phyloP scores from a whole-genome alignment of 177 flowering plant genomes.

The Vitis hybrid region DNA sequence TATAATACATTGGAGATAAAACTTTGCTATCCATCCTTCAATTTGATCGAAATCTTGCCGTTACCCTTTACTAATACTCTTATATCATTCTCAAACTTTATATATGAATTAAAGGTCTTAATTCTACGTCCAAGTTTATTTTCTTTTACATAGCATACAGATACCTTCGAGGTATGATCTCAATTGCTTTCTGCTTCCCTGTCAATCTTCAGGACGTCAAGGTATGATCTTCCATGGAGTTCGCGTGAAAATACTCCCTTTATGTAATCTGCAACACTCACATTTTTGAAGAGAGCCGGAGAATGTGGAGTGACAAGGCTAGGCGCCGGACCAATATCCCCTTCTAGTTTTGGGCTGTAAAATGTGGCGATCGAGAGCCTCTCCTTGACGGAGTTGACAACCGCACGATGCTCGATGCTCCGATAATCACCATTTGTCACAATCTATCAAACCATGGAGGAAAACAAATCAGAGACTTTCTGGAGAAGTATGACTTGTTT shows the following conservation, averaged over 20 bases:
- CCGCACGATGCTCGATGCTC: slow-evolving; percentile 56
- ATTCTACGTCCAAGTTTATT: too few species aligned
- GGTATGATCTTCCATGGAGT: slow-evolving; percentile 37
- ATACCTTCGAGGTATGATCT: too few species aligned
- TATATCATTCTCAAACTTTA: too few species aligned
- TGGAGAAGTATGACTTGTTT: neutral
- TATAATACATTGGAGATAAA: too few species aligned
- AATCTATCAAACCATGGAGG: slow-evolving; percentile 32
- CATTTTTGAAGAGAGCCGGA: slow-evolving; percentile 34
- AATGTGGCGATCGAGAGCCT: slow-evolving; percentile 55
- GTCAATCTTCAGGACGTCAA: slow-evolving; percentile 32
- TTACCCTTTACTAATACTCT: too few species aligned
- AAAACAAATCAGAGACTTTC: neutral
- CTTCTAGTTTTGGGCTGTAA: slow-evolving; percentile 31
- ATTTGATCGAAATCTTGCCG: too few species aligned
- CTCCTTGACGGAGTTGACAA: slow-evolving; percentile 41
- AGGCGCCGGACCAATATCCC: slow-evolving; percentile 39
- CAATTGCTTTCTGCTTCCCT: neutral
- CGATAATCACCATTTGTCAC: slow-evolving; percentile 48
- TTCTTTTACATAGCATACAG: too few species aligned
- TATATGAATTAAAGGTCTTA: too few species aligned
- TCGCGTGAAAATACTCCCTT: slow-evolving; percentile 30
- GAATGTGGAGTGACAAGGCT: slow-evolving; percentile 29
- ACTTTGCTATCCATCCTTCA: too few species aligned
- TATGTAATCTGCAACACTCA: slow-evolving; percentile 23